Conservation (phyloP, 352 stramenopile genomes). For the Globisporangium radiosum region DNA sequence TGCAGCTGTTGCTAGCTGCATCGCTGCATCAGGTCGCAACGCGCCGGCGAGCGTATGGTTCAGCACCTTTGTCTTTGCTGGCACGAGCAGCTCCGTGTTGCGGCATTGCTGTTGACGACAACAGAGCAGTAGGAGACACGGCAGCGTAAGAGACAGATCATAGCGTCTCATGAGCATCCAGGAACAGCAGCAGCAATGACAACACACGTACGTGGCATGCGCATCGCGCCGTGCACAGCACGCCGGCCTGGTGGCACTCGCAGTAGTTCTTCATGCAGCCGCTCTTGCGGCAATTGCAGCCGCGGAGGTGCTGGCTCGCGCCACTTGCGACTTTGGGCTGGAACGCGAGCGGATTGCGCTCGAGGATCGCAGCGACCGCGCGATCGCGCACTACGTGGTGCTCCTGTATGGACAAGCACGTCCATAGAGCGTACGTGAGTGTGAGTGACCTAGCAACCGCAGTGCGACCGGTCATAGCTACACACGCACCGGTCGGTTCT, state of each 20-base stretch:
- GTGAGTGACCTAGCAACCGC: neutral
- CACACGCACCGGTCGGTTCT: constrained; percentile 38
- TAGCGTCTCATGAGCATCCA: neutral
- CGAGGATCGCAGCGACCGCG: constrained; percentile 86
- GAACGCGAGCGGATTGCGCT: constrained; percentile 92
- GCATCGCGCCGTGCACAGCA: constrained; percentile 75
- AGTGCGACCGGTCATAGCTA: too few species aligned
- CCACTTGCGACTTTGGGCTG: constrained; percentile 89
- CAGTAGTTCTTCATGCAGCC: constrained; percentile 98
- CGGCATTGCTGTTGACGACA: constrained; percentile 30
- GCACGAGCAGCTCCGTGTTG: constrained; percentile 64
- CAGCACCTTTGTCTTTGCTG: constrained; percentile 64
- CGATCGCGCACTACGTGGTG: constrained; percentile 57
- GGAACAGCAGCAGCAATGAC: neutral
- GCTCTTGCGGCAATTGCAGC: constrained; percentile 95
- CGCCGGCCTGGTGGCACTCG: constrained; percentile 92
- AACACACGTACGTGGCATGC: constrained; percentile 52
- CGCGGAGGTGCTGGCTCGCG: constrained; percentile 84
- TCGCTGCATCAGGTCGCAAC: neutral
- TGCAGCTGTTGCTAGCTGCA: too few species aligned
- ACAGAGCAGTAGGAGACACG: neutral
- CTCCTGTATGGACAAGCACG: constrained; percentile 12
- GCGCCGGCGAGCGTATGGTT: constrained; percentile 22
- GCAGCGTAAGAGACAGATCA: too few species aligned
- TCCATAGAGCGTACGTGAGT: neutral